These are phyloP conservation scores for Ammopiptanthus mongolicus DNA, from an alignment of 306 rosid genomes.

Conservation along the genomic window DNA sequence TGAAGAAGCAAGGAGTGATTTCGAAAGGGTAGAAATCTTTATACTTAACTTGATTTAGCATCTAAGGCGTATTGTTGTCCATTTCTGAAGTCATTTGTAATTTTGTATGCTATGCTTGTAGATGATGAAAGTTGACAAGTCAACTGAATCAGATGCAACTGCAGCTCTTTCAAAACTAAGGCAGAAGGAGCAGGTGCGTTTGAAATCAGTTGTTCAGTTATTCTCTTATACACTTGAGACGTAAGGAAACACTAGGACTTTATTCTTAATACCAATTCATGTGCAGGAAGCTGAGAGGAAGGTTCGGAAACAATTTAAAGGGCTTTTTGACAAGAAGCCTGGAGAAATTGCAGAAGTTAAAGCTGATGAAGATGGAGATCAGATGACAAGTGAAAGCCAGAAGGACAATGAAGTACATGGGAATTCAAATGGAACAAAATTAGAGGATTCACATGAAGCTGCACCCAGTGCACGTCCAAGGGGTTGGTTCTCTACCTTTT, in stretches of 20 bases:
- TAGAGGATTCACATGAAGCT: slow-evolving; percentile 49
- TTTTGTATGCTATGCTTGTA: slow-evolving; percentile 30
- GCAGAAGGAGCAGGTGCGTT: slow-evolving; percentile 75
- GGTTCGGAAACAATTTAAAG: slow-evolving; percentile 81
- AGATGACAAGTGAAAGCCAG: slow-evolving; percentile 34
- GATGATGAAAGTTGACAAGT: slow-evolving; percentile 82
- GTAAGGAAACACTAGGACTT: neutral
- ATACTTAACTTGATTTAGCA: neutral
- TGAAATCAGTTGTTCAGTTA: neutral
- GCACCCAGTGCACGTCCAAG: slow-evolving; percentile 24
- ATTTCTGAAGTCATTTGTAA: slow-evolving; percentile 22
- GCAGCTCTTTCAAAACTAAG: slow-evolving; percentile 77
- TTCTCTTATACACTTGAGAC: neutral
- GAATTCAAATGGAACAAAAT: slow-evolving; percentile 38
- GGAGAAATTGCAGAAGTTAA: slow-evolving; percentile 76
- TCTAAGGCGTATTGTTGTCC: neutral
- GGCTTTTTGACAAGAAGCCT: slow-evolving; percentile 91
- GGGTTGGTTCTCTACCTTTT: slow-evolving; percentile 60
- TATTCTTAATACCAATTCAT: slow-evolving; percentile 9
- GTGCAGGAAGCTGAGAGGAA: slow-evolving; percentile 70
- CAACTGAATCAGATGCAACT: slow-evolving; percentile 76
- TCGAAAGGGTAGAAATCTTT: slow-evolving; percentile 53
- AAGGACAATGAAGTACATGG: slow-evolving; percentile 29
- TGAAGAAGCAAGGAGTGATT: slow-evolving; percentile 83
- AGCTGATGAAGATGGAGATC: slow-evolving; percentile 34